phyloP scores from a whole-genome alignment of 305 asterid species.

The Solanum hybrid region DNA sequence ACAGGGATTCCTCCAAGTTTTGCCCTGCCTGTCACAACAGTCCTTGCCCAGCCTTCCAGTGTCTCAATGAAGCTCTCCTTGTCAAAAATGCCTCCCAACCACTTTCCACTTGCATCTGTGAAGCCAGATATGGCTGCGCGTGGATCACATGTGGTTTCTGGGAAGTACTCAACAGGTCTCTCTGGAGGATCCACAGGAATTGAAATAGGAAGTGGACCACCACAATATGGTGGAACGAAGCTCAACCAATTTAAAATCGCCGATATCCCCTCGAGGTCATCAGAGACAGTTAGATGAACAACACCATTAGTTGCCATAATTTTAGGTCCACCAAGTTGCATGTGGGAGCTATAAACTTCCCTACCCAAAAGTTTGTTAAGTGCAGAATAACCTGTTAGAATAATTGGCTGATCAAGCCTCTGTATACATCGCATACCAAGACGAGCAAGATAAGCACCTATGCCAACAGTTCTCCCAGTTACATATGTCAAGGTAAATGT shows the following conservation, averaged over 20 bases:
- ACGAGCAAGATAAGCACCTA: slow-evolving; percentile 97
- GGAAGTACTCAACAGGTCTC: slow-evolving; percentile 61
- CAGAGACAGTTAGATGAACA: slow-evolving; percentile 90
- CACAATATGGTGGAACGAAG: slow-evolving; percentile 70
- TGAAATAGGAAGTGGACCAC: slow-evolving; percentile 86
- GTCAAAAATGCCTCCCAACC: slow-evolving; percentile 94
- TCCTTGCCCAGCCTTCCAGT: slow-evolving; percentile 97
- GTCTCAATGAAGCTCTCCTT: slow-evolving; percentile 85
- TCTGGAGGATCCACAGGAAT: slow-evolving; percentile 62
- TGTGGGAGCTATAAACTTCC: slow-evolving; percentile 97
- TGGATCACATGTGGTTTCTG: slow-evolving; percentile 90
- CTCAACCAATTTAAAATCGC: slow-evolving; percentile 89
- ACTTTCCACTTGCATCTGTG: slow-evolving; percentile 50
- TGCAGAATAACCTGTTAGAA: slow-evolving; percentile 96
- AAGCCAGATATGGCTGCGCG: slow-evolving; percentile 90
- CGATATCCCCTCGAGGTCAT: slow-evolving; percentile 90
- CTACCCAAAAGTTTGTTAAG: slow-evolving; percentile 92
- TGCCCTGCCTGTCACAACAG: slow-evolving; percentile 92
- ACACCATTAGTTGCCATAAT: slow-evolving; percentile 99
- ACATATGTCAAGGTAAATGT: slow-evolving; percentile 91
- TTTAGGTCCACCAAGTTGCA: slow-evolving; percentile 99
- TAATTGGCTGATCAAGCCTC: slow-evolving; percentile 93
- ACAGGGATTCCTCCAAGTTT: slow-evolving; percentile 96
- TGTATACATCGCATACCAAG: slow-evolving; percentile 99
- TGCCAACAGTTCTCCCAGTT: slow-evolving; percentile 92